Evolutionary conservation across 495 filamentous ascomycete genomes (phyloP), one percentile per base, ranked within the genome.

Genomic region (Penicillium steckii): DNA sequence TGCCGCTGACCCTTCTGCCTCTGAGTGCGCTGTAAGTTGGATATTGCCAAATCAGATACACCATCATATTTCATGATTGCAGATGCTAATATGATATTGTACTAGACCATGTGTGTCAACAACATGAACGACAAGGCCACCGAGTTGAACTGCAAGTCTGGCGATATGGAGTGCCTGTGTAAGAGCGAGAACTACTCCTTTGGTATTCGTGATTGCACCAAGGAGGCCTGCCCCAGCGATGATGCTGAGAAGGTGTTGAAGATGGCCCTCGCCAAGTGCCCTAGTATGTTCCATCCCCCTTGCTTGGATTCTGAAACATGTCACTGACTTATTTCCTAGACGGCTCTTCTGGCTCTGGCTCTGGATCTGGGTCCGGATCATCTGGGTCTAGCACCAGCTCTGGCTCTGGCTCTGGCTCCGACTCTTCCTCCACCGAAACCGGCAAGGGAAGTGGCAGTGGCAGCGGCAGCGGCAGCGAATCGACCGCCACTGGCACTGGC

Each of bases 131-230:
- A 50, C 50, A 75, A 83, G 73, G 83, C 85, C 47, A 52, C 57
- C 9, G 59, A 71, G 7, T 76, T 91, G 50, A 81, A 81, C 44
- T 95, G 90, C 72, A 23, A 52, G 1, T 26, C 58, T 12, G 70
- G 71, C 47, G 80, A 91, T 67, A 47, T 79, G 29, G 60, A 62
- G 30, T 95, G 90, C 76, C 80, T 92, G 41, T 95, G 90, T 81
- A 76, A 71, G 33, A 80, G 81, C 52, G 43, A 60, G 30, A 61
- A 90, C 78, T 95, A 91, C 69, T 66, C 68, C 52, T 87, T 83
- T 62, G 90, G 90, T 63, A 75, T 95, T 52, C 85, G 82, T 42
- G 90, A 95, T 73, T 95, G 90, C 79, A 80, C 88, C 45, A 67
- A 73, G 49, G 67, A 86, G 70, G 77, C 80, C 44, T 95, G 90